Conservation (phyloP, 306 rosid species). For the Corylus heterophylla region DNA sequence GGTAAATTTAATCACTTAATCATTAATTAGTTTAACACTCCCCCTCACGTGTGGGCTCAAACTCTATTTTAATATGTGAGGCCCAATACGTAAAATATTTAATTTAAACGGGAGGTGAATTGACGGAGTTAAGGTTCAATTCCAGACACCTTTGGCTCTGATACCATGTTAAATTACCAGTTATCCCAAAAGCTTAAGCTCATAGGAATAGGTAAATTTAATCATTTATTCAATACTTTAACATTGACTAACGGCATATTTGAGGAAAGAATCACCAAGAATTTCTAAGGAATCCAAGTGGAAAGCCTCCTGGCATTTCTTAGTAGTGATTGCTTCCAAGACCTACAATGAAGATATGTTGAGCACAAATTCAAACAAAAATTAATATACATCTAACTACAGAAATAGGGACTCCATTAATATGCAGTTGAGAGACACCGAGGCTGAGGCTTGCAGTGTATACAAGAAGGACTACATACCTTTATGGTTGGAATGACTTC, state of each 20-base stretch:
- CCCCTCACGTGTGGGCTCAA: too few species aligned
- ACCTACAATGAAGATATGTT: conserved; percentile 43
- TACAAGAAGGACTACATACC: conserved; percentile 36
- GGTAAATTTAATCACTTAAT: too few species aligned
- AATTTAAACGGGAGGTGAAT: too few species aligned
- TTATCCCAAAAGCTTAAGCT: too few species aligned
- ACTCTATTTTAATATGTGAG: too few species aligned
- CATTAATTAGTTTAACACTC: too few species aligned
- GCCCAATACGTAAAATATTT: too few species aligned
- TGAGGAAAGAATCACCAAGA: conserved; percentile 91
- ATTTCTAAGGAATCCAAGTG: conserved; percentile 85
- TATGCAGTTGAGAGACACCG: not conserved
- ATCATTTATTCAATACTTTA: too few species aligned
- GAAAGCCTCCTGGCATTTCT: conserved; percentile 62
- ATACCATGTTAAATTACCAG: too few species aligned
- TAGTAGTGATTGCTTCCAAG: conserved; percentile 83
- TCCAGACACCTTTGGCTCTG: too few species aligned
- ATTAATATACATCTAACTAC: conserved; percentile 7
- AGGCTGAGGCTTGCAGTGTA: not conserved
- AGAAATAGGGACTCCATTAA: not conserved
- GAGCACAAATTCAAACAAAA: conserved; percentile 9
- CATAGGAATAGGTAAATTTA: too few species aligned
- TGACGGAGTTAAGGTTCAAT: too few species aligned
- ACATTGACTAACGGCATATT: conserved; percentile 62
- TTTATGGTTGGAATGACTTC: conserved; percentile 46